Conservation (phyloP, 345 rosid species). For the Capsella bursapastoris region DNA sequence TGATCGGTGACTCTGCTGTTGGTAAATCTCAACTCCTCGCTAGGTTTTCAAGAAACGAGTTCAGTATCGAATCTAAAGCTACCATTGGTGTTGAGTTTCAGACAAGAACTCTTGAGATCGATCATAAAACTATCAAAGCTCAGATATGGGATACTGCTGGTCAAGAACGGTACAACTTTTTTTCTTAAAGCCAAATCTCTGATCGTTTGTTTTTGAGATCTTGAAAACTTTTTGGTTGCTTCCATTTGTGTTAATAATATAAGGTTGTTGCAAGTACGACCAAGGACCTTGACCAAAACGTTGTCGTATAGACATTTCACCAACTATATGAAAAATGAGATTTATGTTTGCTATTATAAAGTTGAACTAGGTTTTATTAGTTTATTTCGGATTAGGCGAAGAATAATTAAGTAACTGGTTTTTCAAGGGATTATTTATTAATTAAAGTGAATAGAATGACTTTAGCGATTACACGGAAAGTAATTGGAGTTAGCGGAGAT, state of each 20-base stretch:
- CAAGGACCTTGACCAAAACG: background rate
- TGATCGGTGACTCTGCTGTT: slow-evolving; percentile 75
- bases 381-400: no score
- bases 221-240: background rate
- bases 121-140: slow-evolving; percentile 67
- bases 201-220: background rate
- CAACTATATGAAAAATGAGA: no score
- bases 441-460: no score
- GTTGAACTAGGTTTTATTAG: no score
- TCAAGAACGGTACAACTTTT: slow-evolving; percentile 59
- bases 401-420: no score
- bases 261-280: background rate
- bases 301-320: background rate
- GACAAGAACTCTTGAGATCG: slow-evolving; percentile 61
- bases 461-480: no score
- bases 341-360: no score
- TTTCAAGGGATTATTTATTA: no score
- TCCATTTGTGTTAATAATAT: background rate
- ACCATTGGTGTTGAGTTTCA: slow-evolving; percentile 78
- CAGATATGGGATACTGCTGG: slow-evolving; percentile 89
- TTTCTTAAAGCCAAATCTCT: background rate
- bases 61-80: slow-evolving; percentile 66
- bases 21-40: slow-evolving; percentile 79
- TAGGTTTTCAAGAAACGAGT: slow-evolving; percentile 66
- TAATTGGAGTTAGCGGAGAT: no score